Evolutionary conservation across 768 basidiomycete genomes (phyloP).

Genomic region (Clavaria fumosa): DNA sequence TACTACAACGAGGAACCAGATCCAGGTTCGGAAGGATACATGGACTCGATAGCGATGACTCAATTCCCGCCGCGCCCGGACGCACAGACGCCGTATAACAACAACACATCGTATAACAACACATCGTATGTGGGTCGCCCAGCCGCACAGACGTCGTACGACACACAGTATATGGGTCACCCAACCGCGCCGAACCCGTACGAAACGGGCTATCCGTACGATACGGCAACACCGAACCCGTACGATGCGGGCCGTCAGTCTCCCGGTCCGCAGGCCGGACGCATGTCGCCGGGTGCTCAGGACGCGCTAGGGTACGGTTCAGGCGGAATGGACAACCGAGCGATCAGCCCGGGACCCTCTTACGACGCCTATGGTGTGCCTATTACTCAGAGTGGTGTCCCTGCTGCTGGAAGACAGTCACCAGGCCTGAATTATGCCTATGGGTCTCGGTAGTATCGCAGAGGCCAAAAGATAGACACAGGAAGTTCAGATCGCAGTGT

Average conservation of each 20-base stretch:
- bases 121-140: too few species aligned
- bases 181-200: too few species aligned
- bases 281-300: slow-evolving; percentile 26
- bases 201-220: too few species aligned
- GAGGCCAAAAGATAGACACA: too few species aligned
- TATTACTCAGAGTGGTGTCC: background rate
- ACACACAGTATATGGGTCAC: too few species aligned
- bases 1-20: slow-evolving; percentile 77
- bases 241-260: too few species aligned
- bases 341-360: background rate
- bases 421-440: slow-evolving; percentile 32
- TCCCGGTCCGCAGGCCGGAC: slow-evolving; percentile 11
- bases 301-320: slow-evolving; percentile 7
- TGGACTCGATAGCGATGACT: slow-evolving; percentile 59
- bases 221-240: too few species aligned
- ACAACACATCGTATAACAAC: slow-evolving; percentile 16
- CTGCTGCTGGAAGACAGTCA: slow-evolving; percentile 14
- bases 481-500: too few species aligned
- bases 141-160: too few species aligned
- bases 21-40: slow-evolving; percentile 52
- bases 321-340: background rate
- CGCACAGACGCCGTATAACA: slow-evolving; percentile 22
- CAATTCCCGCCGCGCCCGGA: slow-evolving; percentile 34
- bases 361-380: background rate
- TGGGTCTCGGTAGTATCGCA: too few species aligned